A percentile compares a stretch with the other conserved stretches of the same genome.
Conservation (phyloP, 345 rosid species). For the Pelargonium nanum region DNA sequence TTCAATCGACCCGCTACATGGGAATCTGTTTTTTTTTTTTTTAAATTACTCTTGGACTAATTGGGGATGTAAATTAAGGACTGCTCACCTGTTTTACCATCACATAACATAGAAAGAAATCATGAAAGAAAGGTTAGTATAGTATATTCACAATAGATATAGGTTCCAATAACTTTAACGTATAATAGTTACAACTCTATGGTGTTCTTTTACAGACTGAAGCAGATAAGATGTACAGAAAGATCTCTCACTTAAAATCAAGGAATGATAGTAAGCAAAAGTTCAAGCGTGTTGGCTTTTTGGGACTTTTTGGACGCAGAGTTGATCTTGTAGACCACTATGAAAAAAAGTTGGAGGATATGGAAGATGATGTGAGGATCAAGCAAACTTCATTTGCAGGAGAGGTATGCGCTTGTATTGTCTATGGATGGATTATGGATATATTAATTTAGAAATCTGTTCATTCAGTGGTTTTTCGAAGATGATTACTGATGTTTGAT, state of each 20-base stretch:
- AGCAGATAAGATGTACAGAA: constrained; percentile 51
- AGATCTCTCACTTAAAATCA: constrained; percentile 42
- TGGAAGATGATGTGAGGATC: constrained; percentile 51
- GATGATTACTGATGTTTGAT: not conserved
- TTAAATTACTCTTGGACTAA: too few relatives aligned
- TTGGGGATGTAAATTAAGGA: too few relatives aligned
- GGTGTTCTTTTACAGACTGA: constrained; percentile 27
- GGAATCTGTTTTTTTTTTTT: too few relatives aligned
- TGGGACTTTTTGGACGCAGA: constrained; percentile 61
- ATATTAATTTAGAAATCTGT: not conserved
- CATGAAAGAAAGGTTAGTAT: too few relatives aligned
- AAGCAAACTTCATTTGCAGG: constrained; percentile 43
- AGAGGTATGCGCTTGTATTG: constrained; percentile 35
- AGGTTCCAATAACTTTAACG: too few relatives aligned
- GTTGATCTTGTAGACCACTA: constrained; percentile 48
- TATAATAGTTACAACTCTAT: not conserved
- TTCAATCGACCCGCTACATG: too few relatives aligned
- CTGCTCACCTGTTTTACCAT: too few relatives aligned
- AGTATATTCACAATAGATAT: too few relatives aligned
- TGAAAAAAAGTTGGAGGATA: constrained; percentile 53
- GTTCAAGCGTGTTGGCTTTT: constrained; percentile 45
- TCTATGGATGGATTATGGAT: not conserved
- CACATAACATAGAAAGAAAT: too few relatives aligned
- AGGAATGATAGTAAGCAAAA: constrained; percentile 20
- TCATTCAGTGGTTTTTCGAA: not conserved